phyloP scores from a whole-genome alignment of 495 filamentous ascomycete genomes.

The Rhypophila decipiens region DNA sequence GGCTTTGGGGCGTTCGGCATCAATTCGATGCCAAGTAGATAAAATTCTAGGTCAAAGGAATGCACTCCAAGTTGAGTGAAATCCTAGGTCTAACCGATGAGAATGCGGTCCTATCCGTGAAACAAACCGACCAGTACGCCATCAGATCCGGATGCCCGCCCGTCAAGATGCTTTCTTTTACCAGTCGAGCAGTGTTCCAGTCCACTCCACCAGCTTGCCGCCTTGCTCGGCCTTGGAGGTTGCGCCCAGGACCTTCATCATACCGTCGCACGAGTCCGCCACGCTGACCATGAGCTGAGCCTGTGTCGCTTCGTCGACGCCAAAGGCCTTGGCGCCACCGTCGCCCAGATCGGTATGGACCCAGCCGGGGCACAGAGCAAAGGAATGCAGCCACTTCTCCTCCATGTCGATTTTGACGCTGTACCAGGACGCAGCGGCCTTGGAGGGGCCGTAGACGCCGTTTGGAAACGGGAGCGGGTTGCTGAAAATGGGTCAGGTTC shows the following conservation, averaged over 20 bases:
- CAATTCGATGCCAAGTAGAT: too few relatives aligned
- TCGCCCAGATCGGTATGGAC: conserved; percentile 44
- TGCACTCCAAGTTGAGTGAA: too few relatives aligned
- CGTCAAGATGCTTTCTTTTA: too few relatives aligned
- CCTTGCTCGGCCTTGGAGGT: neutral
- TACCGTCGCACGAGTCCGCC: neutral
- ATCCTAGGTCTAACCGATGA: too few relatives aligned
- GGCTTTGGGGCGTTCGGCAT: too few relatives aligned
- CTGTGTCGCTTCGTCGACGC: conserved; percentile 15
- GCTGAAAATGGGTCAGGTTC: neutral
- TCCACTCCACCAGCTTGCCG: neutral
- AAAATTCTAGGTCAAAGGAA: too few relatives aligned
- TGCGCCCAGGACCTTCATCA: neutral
- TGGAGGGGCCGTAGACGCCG: neutral
- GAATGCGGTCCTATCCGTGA: too few relatives aligned
- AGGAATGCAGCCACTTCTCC: conserved; percentile 29
- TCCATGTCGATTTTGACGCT: conserved; percentile 33
- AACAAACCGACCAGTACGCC: too few relatives aligned
- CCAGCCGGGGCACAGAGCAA: conserved; percentile 26
- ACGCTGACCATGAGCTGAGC: neutral
- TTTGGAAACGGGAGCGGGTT: neutral
- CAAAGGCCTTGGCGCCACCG: conserved; percentile 27
- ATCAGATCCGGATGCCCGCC: too few relatives aligned
- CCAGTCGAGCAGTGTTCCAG: neutral
- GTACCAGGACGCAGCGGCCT: conserved; percentile 25